Evolutionary conservation across 306 rosid species (phyloP).

Genomic region (Dalbergia cultrata): DNA sequence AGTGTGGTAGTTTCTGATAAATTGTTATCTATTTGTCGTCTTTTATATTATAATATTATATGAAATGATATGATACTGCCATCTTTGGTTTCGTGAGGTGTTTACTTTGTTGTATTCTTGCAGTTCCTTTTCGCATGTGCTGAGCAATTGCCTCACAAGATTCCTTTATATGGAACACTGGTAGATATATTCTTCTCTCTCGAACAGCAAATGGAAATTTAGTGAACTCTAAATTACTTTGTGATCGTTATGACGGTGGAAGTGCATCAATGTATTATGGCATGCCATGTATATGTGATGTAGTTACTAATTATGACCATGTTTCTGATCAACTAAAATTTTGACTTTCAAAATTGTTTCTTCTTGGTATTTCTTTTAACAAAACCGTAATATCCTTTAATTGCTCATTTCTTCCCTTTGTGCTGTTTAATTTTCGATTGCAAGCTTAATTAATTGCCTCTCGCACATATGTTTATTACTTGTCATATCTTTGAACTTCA

Average conservation of each 20-base stretch:
- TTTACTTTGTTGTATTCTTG: constrained; percentile 48
- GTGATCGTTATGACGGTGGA: constrained; percentile 15
- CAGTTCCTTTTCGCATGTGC: constrained; percentile 84
- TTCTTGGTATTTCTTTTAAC: neutral
- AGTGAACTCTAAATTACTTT: constrained; percentile 18
- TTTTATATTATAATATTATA: neutral
- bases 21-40: constrained; percentile 3
- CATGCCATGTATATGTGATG: neutral
- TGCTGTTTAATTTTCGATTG: constrained; percentile 3
- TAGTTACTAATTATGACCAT: constrained; percentile 12
- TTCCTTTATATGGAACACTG: constrained; percentile 88
- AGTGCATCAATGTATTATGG: constrained; percentile 25
- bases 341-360: neutral
- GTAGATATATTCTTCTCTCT: constrained; percentile 53
- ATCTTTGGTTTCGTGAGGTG: constrained; percentile 11
- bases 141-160: constrained; percentile 96
- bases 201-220: constrained; percentile 8
- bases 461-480: constrained; percentile 18
- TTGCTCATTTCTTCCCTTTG: neutral
- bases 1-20: neutral
- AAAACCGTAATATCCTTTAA: neutral
- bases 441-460: neutral
- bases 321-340: neutral
- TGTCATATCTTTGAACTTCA: constrained; percentile 10
- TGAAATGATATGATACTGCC: neutral